Evolutionary conservation across 352 stramenopile genomes (phyloP), one percentile per base, ranked within the genome.

Genomic region (Globisporangium uncinulatum): DNA sequence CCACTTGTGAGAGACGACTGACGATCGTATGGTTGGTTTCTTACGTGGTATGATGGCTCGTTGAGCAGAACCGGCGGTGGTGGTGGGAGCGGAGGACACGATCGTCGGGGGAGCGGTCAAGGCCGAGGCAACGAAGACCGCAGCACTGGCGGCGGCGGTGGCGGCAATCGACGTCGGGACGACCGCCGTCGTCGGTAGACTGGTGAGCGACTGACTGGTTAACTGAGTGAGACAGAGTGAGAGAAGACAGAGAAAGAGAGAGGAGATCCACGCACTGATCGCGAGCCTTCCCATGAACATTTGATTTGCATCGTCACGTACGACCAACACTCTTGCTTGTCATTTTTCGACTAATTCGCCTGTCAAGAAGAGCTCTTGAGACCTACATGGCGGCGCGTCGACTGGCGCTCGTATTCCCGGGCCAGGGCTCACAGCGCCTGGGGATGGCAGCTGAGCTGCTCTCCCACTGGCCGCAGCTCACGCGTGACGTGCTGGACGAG

Each of bases 391-490:
- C 53, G 56, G 51, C 69, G 31, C 72, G 63, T 56, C 73, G 67
- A 32, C 60, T 80, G 42, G 80, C 75, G 59, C 79, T 93, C 32
- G 77, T 91, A 64, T 96, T 94, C 66, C 85, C 86, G 17, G 86
- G 86, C 0, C 86, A 96, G 61, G 86, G 86, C 62, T 90, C 76
- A 56, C 86, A 96, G 65, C 69, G 78, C 54, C 81, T 83, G 41
- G 84, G 86, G 41, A 94, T 94, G 83, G 72, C 66, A 11, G 79
- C 74, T 52, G 84, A 93, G 45, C 66, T 94, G 61, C 68, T 92
- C 37, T 63, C 70, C n/a, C 72, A 82, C 37, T 96, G 86, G 81
- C 70, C 71, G 44, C 76, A 69, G 32, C 45, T 80, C 19, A 69
- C 79, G 7, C 61, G 69, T 15, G 71, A 85, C 44, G 69, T 81